Base-by-base conservation (phyloP, 164 flowering plant species). In the Litsea cubeba region DNA sequence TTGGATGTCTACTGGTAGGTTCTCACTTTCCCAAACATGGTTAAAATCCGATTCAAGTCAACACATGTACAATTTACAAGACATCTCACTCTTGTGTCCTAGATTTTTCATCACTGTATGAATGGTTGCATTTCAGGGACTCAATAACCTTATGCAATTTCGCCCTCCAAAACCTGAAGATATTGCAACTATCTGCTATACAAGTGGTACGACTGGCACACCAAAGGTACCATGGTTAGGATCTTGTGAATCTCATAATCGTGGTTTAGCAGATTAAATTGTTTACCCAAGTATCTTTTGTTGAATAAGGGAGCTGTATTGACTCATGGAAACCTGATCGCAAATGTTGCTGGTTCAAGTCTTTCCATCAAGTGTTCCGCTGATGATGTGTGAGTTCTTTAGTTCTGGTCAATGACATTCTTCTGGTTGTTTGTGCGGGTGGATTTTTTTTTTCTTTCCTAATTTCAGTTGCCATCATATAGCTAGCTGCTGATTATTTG, bases 181-280 rank as follows among this genome's bases (percentile, higher is more conserved):
- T 81, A 66, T 88, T 83, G 98, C 99, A 58, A 96, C 99, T 18
- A 88, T 96, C 76, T 96, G 99, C 83, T 96, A 93, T 76, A 96
- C 99, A 66, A 96, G 99, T 85, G 99, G 99, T 74, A 96, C 99
- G 17, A 96, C 99, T 65, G 99, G 99, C 73, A 91, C 95, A 69
- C 99, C 99, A 40, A 95, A 95, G 98, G 99, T 95, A 81, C 68
- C 25, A 2, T 30, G 46, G 11, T 62, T 62, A 12, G 50, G n/a
- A 50, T 40, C 28, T 40, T 40, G 46, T 40, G 46, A 40, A 22
- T 54, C 51, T 35, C 50, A 23, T 28, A 24, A 76, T 75, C n/a
- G 5, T 20, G 24, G 40, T 54, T 68, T 72, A 63, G 46, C 24
- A 40, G 62, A 26, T 46, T 24, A 40, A 49, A 57, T 17, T 18